Evolutionary conservation across 2,329 filamentous ascomycete genomes (phyloP).

Genomic region (Phoma herbarum): DNA sequence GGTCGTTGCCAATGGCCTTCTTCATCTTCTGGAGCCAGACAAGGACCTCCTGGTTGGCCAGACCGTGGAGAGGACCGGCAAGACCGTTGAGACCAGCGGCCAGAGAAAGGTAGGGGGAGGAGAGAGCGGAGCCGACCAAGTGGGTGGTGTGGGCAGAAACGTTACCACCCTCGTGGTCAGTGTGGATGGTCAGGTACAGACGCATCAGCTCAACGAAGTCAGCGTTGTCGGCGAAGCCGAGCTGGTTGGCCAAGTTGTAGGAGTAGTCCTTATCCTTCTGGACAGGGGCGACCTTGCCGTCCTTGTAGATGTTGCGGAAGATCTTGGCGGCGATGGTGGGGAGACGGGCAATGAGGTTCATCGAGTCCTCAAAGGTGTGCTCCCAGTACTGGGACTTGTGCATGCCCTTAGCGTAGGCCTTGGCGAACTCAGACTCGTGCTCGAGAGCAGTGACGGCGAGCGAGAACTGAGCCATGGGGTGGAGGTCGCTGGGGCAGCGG

Average conservation of each 20-base stretch:
- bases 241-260: conserved; percentile 99
- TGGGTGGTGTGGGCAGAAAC: conserved; percentile 98
- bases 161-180: conserved; percentile 99
- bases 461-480: conserved; percentile 99
- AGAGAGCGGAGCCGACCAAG: conserved; percentile 94
- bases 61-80: conserved; percentile 95
- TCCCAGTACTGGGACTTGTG: conserved; percentile 99
- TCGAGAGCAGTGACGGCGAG: conserved; percentile 97
- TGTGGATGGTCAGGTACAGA: conserved; percentile 99
- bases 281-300: conserved; percentile 93
- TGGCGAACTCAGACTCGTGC: conserved; percentile 96
- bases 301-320: conserved; percentile 99
- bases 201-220: conserved; percentile 99
- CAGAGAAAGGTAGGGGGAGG: conserved; percentile 96
- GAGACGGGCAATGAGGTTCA: conserved; percentile 99
- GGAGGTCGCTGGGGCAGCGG: conserved; percentile 97
- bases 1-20: conserved; percentile 89
- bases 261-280: conserved; percentile 99
- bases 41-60: conserved; percentile 99
- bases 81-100: conserved; percentile 98
- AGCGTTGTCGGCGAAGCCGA: conserved; percentile 92
- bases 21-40: conserved; percentile 99
- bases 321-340: conserved; percentile 97
- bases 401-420: conserved; percentile 98
- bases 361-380: conserved; percentile 99